Conservation (phyloP, 2,329 filamentous ascomycete species). For the Grosmannia serpens region DNA sequence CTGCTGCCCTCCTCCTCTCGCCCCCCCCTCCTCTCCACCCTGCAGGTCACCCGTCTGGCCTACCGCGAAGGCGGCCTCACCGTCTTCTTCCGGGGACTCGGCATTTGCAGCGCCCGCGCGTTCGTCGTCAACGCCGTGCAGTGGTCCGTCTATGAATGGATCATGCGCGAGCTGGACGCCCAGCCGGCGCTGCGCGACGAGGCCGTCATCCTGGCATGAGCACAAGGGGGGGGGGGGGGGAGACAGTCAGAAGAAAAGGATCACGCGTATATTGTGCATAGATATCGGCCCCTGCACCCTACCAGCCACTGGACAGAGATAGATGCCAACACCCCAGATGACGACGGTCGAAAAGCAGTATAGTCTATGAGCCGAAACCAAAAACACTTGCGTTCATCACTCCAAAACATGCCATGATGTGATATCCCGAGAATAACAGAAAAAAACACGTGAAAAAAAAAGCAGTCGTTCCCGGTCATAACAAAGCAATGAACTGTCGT, state of each 20-base stretch:
- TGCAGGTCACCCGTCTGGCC: constrained; percentile 52
- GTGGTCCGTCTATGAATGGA: constrained; percentile 87
- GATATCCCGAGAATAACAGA: not conserved
- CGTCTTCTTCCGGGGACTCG: constrained; percentile 63
- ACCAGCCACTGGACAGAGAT: no score
- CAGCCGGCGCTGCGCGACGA: not conserved
- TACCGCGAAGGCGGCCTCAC: constrained; percentile 51
- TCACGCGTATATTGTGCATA: not conserved
- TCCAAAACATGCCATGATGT: not conserved
- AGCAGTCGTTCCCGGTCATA: not conserved
- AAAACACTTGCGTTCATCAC: not conserved
- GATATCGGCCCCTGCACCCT: no score
- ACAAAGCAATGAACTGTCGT: not conserved
- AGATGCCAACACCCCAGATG: no score
- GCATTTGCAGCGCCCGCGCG: constrained; percentile 72
- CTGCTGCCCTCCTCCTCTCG: not conserved
- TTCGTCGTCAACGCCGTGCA: constrained; percentile 91
- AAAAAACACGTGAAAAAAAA: not conserved
- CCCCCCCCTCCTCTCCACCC: constrained; percentile 33
- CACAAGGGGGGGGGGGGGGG: not conserved
- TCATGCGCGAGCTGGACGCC: constrained; percentile 48
- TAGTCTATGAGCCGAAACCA: not conserved
- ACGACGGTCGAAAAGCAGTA: not conserved
- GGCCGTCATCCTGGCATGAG: not conserved
- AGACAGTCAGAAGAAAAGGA: not conserved